Evolutionary conservation across 2,329 filamentous ascomycete species (phyloP).

Genomic region (Cyanodermella asteris): DNA sequence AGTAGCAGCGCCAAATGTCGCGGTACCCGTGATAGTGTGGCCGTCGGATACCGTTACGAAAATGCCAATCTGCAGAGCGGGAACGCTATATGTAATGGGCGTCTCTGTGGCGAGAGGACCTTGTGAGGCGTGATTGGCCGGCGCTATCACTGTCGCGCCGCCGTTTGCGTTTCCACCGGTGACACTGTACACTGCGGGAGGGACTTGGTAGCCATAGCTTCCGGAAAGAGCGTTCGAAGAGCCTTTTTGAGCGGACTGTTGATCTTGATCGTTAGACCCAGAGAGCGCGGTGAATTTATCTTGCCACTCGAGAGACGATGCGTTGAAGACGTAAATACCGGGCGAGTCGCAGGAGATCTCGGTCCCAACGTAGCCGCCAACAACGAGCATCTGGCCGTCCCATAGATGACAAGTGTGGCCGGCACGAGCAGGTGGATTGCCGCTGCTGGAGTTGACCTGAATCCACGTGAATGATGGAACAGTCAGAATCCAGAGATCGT

Average conservation of each 20-base stretch:
- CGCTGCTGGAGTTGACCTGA: slow-evolving; percentile 30
- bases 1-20: slow-evolving; percentile 23
- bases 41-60: slow-evolving; percentile 21
- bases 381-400: slow-evolving; percentile 57
- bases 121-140: slow-evolving; percentile 37
- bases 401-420: slow-evolving; percentile 61
- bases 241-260: slow-evolving; percentile 28
- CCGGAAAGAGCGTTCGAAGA: slow-evolving; percentile 36
- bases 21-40: slow-evolving; percentile 16
- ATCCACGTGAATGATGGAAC: slow-evolving; percentile 68
- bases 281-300: slow-evolving; percentile 43
- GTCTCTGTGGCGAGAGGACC: slow-evolving; percentile 52
- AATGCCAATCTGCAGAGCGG: too few relatives aligned
- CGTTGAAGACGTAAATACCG: slow-evolving; percentile 56
- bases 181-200: slow-evolving; percentile 35
- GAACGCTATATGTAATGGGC: slow-evolving; percentile 46
- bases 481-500: slow-evolving; percentile 60
- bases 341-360: slow-evolving; percentile 42
- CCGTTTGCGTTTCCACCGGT: slow-evolving; percentile 48
- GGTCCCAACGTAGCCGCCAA: slow-evolving; percentile 47
- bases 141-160: slow-evolving; percentile 46
- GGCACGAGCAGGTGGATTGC: slow-evolving; percentile 36
- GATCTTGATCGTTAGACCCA: slow-evolving; percentile 29
- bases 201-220: slow-evolving; percentile 46
- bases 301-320: slow-evolving; percentile 47